Percentiles rank a stretch among this genome's conserved stretches.
Evolutionary conservation across 495 filamentous ascomycete species (phyloP).

Genomic region (Bacidia rubella): DNA sequence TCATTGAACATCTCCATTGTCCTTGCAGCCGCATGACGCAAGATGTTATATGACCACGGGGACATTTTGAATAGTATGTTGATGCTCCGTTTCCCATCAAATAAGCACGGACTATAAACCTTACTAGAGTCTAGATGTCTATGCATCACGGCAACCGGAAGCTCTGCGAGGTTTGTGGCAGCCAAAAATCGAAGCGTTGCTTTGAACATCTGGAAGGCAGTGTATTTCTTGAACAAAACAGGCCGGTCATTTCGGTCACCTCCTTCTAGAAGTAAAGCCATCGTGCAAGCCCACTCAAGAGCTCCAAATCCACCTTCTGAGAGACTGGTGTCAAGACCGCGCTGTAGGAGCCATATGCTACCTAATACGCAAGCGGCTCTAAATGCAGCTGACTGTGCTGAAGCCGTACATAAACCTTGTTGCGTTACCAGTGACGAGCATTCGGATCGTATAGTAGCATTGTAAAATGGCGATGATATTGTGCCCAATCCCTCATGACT

Average conservation of each 20-base stretch:
- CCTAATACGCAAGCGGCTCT: slow-evolving; percentile 75
- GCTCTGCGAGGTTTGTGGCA: slow-evolving; percentile 48
- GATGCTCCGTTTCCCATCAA: slow-evolving; percentile 54
- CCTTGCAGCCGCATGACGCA: slow-evolving; percentile 56
- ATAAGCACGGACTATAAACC: slow-evolving; percentile 32
- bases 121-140: slow-evolving; percentile 15
- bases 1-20: slow-evolving; percentile 64
- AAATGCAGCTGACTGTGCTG: slow-evolving; percentile 55
- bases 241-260: slow-evolving; percentile 55
- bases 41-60: slow-evolving; percentile 60
- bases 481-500: not conserved
- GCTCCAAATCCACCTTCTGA: slow-evolving; percentile 78
- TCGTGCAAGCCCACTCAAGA: slow-evolving; percentile 73
- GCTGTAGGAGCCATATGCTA: slow-evolving; percentile 75
- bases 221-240: slow-evolving; percentile 64
- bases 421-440: slow-evolving; percentile 46
- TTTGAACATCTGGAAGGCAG: slow-evolving; percentile 90
- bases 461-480: slow-evolving; percentile 71
- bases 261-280: slow-evolving; percentile 68
- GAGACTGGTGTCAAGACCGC: slow-evolving; percentile 57
- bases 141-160: slow-evolving; percentile 43
- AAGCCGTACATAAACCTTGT: no score
- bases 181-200: slow-evolving; percentile 74
- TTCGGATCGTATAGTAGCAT: slow-evolving; percentile 73
- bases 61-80: slow-evolving; percentile 92